phyloP scores from a whole-genome alignment of 805 yeast species.

The Starmerella geochares region DNA sequence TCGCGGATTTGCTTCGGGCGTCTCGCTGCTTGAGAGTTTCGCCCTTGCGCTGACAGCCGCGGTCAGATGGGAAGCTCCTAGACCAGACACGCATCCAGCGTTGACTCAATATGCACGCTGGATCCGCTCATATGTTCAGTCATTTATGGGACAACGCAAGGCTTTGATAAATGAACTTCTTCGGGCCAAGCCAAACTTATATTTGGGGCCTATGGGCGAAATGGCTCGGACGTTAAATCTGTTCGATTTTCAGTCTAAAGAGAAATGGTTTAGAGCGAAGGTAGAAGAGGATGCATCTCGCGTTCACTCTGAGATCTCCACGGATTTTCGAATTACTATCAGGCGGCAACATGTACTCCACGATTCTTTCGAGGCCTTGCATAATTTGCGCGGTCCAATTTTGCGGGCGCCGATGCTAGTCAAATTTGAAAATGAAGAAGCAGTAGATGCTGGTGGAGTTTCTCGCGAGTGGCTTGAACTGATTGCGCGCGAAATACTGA shows the following conservation, averaged over 20 bases:
- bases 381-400: constrained; percentile 67
- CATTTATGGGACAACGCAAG: constrained; percentile 41
- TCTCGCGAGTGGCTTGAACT: constrained; percentile 98
- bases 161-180: constrained; percentile 86
- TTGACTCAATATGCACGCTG: background rate
- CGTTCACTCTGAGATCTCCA: constrained; percentile 21
- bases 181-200: constrained; percentile 75
- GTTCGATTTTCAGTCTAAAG: constrained; percentile 87
- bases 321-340: constrained; percentile 54
- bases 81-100: constrained; percentile 66
- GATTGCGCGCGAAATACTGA: constrained; percentile 85
- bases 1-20: constrained; percentile 58
- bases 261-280: constrained; percentile 69
- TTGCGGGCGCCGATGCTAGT: constrained; percentile 43
- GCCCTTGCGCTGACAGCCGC: constrained; percentile 45
- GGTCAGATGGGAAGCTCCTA: background rate
- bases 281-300: constrained; percentile 28
- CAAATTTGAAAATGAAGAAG: constrained; percentile 84
- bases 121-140: background rate
- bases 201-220: constrained; percentile 93
- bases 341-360: constrained; percentile 84
- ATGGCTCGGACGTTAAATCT: constrained; percentile 80
- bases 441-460: constrained; percentile 97
- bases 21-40: constrained; percentile 81
- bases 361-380: constrained; percentile 76